Conservation (phyloP, 495 filamentous ascomycete genomes). For the Podospora anserina region DNA sequence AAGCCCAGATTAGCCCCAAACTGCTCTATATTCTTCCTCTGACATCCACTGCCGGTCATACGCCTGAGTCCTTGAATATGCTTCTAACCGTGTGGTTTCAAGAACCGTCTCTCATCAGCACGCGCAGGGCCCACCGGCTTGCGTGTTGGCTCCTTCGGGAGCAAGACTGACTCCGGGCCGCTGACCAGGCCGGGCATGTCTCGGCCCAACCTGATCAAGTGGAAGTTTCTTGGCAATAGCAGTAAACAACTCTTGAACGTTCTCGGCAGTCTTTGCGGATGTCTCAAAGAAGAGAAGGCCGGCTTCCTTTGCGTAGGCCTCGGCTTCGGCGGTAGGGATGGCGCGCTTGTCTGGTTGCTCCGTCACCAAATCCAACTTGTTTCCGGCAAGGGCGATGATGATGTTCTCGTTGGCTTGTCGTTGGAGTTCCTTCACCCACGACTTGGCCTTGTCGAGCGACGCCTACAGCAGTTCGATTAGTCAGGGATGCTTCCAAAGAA, state of each 20-base stretch:
- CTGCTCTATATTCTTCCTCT: neutral
- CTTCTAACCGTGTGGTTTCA: neutral
- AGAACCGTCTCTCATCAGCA: conserved; percentile 49
- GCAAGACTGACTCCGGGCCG: conserved; percentile 77
- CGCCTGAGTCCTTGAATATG: neutral
- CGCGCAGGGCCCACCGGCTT: conserved; percentile 68
- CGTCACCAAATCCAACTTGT: conserved; percentile 92
- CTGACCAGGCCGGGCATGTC: conserved; percentile 71
- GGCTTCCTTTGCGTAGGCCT: conserved; percentile 90
- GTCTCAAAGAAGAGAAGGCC: conserved; percentile 96
- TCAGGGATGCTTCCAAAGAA: neutral
- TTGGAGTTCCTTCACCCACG: conserved; percentile 99
- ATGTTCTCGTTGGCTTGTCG: conserved; percentile 99
- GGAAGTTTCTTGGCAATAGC: conserved; percentile 96
- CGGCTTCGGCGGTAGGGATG: conserved; percentile 80
- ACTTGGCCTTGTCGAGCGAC: conserved; percentile 96
- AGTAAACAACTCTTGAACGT: conserved; percentile 94
- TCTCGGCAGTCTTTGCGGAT: conserved; percentile 92
- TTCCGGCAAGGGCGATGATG: conserved; percentile 94
- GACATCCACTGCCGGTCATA: neutral
- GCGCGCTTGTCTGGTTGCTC: conserved; percentile 91
- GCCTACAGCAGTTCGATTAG: conserved; percentile 50
- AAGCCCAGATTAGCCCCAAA: conserved; percentile 1
- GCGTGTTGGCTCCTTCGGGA: conserved; percentile 72
- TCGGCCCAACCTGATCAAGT: conserved; percentile 87